phyloP scores from a whole-genome alignment of 2,329 filamentous ascomycete genomes.

The Neonectria faginata region DNA sequence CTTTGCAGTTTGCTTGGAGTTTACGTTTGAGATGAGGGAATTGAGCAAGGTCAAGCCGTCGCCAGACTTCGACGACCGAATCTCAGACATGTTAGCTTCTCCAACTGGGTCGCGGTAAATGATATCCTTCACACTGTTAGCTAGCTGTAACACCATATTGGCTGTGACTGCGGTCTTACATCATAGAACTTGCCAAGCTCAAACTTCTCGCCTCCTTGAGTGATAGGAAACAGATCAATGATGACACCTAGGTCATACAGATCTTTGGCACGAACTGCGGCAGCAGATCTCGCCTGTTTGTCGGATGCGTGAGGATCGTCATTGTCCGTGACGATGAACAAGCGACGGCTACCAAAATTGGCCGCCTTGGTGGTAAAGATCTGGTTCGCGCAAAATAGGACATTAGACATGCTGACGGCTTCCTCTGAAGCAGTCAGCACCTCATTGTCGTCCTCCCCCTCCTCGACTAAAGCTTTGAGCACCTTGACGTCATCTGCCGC shows the following conservation, averaged over 20 bases:
- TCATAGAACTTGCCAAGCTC: slow-evolving; percentile 91
- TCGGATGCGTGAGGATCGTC: slow-evolving; percentile 83
- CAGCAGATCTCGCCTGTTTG: slow-evolving; percentile 78
- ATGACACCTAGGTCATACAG: slow-evolving; percentile 91
- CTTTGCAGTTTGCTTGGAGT: slow-evolving; percentile 88
- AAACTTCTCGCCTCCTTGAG: slow-evolving; percentile 76
- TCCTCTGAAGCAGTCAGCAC: slow-evolving; percentile 78
- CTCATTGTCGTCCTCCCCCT: slow-evolving; percentile 76
- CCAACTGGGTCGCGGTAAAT: slow-evolving; percentile 83
- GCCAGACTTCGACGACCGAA: slow-evolving; percentile 74
- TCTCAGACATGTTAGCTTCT: slow-evolving; percentile 67
- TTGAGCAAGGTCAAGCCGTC: slow-evolving; percentile 84
- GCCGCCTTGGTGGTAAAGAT: slow-evolving; percentile 95
- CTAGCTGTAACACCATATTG: not conserved
- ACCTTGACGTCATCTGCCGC: slow-evolving; percentile 87
- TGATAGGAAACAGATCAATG: slow-evolving; percentile 94
- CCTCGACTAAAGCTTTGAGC: slow-evolving; percentile 80
- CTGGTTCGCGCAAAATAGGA: slow-evolving; percentile 95
- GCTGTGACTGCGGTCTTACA: slow-evolving; percentile 59
- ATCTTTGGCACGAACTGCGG: slow-evolving; percentile 91
- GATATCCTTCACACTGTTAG: slow-evolving; percentile 73
- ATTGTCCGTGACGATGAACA: slow-evolving; percentile 97
- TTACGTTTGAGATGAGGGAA: slow-evolving; percentile 87
- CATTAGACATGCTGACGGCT: slow-evolving; percentile 82
- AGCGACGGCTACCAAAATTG: slow-evolving; percentile 89